Evolutionary conservation across 2,329 filamentous ascomycete genomes (phyloP), one percentile per base, ranked within the genome.

Genomic region (Hymenoscyphus infarciens): DNA sequence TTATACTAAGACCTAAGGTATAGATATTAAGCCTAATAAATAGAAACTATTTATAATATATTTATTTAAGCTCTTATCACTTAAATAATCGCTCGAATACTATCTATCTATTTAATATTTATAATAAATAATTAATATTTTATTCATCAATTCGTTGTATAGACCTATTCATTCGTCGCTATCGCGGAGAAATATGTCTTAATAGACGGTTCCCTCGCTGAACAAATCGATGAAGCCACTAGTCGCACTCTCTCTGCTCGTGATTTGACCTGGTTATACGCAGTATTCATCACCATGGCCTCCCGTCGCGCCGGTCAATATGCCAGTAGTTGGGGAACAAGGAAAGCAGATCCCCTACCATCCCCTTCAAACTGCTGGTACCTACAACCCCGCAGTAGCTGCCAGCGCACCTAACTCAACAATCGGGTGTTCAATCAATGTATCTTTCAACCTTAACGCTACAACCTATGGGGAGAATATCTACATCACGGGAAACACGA

Each of bases 221-320:
- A 91, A 77, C 88, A 92, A 73, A 91, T 83, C 71, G 79, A 83
- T 69, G 82, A 82, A 67, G 73, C 77, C 63, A 77, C 74, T 19
- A 86, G 82, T 35, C 68, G 70, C 0, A 85, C 84, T 0, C 74
- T 87, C 3, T 89, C 87, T 1, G 89, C 88, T 1, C 73, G 76
- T 13, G 85, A 91, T 65, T 77, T 91, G n/a, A 91, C 88, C 2
- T 91, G 88, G 88, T 89, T 86, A 0, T 90, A 90, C 68, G 86
- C 87, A 1, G 81, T 87, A 0, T 87, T 91, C 74, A 77, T 91
- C 57, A 87, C 87, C 1, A 83, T 83, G 57, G 75, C 78, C 27
- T 80, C 81, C 56, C 82, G 86, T 39, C 81, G 86, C 49, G 78
- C 80, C 25, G 81, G 81, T 15, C 70, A 81, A 27, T 75, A 84